Percentiles rank a stretch among this genome's conserved stretches.
phyloP scores from a whole-genome alignment of 495 filamentous ascomycete genomes.

The Penicillium crystallinum region DNA sequence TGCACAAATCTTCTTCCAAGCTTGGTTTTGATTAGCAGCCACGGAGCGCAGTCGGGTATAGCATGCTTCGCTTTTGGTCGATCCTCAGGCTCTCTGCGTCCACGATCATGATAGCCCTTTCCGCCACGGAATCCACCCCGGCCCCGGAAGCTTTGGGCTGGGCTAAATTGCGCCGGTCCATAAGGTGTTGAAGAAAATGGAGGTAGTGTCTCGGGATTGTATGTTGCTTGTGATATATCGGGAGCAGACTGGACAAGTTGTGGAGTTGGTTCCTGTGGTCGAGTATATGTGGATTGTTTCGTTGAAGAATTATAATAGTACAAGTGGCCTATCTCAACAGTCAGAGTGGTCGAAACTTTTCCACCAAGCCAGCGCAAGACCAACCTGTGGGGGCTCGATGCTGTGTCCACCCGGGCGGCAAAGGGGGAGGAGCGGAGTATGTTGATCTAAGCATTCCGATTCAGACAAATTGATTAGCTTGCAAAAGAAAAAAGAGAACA shows the following conservation, averaged over 20 bases:
- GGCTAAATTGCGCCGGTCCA: conserved; percentile 22
- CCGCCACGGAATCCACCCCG: conserved; percentile 46
- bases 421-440: conserved; percentile 45
- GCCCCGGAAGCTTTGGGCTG: conserved; percentile 21
- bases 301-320: conserved; percentile 89
- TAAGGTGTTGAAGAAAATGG: conserved; percentile 42
- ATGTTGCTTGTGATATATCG: conserved; percentile 19
- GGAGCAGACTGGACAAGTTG: conserved; percentile 25
- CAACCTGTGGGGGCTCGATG: conserved; percentile 82
- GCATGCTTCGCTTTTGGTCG: conserved; percentile 72
- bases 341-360: conserved; percentile 11
- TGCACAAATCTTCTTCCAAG: conserved; percentile 82
- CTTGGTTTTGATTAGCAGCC: conserved; percentile 89
- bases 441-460: conserved; percentile 40
- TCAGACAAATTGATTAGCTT: not conserved
- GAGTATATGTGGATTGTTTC: conserved; percentile 81
- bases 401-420: conserved; percentile 84
- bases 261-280: conserved; percentile 46
- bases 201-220: conserved; percentile 32
- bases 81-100: conserved; percentile 60
- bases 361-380: conserved; percentile 12
- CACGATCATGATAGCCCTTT: conserved; percentile 48
- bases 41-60: conserved; percentile 80
- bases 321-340: conserved; percentile 53
- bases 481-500: not conserved